Evolutionary conservation across 2,329 filamentous ascomycete species (phyloP), one percentile per base, ranked within the genome.

Genomic region (Teratosphaeria gauchensis): DNA sequence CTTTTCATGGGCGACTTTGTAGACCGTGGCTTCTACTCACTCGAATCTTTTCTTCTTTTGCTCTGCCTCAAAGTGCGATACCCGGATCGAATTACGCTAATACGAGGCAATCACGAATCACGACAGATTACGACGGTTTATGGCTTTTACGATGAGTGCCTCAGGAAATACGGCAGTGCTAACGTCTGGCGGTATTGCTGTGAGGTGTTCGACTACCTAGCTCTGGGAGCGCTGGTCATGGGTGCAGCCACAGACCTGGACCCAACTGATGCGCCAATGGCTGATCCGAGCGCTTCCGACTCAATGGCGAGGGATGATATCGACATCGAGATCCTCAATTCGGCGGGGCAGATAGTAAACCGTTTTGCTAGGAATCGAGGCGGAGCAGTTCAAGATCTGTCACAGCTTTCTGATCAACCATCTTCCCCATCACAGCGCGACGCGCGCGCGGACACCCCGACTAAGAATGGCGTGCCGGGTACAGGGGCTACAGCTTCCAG

Each of bases 1-100:
- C 84, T 96, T 3, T 96, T 96, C 77, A 96, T 96, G 90, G 92
- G 92, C 72, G 92, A 99, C 75, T 99, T 96, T 69, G 92, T 99
- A 71, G 92, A 99, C 75, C 89, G 92, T 64, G 92, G 92, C 59
- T 99, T 96, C 81, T 99, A 97, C 78, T 96, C 90, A 1, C 86
- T 99, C 67, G 92, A 99, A 77, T 94, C 92, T 4, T 96, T 99
- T 72, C 86, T 96, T 62, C 88, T 99, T 58, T 86, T 99, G 11
- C 84, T 99, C 56, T 96, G 91, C 72, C 85, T 97, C 68, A 97
- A 97, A 81, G 92, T 97, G 62, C 88, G 92, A 72, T 97, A 97
- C 72, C 94, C 92, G 56, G 91, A 97, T 74, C 90, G 94, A 66
- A 96, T 97, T 78, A 97, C 94, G 3, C 82, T 97, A 51, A 96